phyloP scores from a whole-genome alignment of 2,329 filamentous ascomycete genomes.

The Alternaria consortialis region DNA sequence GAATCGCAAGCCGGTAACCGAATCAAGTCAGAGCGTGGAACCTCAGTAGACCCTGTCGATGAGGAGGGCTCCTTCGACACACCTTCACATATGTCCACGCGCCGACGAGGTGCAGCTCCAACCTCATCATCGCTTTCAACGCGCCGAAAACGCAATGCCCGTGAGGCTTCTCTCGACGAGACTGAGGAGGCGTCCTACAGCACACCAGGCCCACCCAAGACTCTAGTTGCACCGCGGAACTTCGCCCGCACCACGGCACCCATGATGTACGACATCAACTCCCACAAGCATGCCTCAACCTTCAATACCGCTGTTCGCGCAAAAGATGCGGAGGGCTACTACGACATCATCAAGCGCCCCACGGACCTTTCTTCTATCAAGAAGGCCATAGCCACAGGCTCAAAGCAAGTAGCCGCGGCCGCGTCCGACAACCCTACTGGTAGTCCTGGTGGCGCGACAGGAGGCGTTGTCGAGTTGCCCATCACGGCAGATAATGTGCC shows the following conservation, averaged over 20 bases:
- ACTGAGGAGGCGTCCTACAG: slow-evolving; percentile 38
- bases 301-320: slow-evolving; percentile 60
- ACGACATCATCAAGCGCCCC: slow-evolving; percentile 61
- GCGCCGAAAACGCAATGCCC: slow-evolving; percentile 55
- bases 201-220: slow-evolving; percentile 37
- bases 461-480: slow-evolving; percentile 60
- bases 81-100: slow-evolving; percentile 43
- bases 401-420: slow-evolving; percentile 66
- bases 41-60: slow-evolving; percentile 54
- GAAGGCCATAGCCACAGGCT: slow-evolving; percentile 58
- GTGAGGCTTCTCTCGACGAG: slow-evolving; percentile 45
- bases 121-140: slow-evolving; percentile 36
- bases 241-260: slow-evolving; percentile 59
- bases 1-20: slow-evolving; percentile 50
- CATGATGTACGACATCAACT: slow-evolving; percentile 61
- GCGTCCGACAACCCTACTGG: slow-evolving; percentile 65
- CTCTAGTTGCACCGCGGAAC: slow-evolving; percentile 58
- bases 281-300: slow-evolving; percentile 62
- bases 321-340: slow-evolving; percentile 61
- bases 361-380: slow-evolving; percentile 63
- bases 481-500: slow-evolving; percentile 80
- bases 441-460: slow-evolving; percentile 65
- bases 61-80: slow-evolving; percentile 42
- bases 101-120: slow-evolving; percentile 36
- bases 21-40: slow-evolving; percentile 60